These are phyloP conservation scores for Serendipita sp. DNA, from an alignment of 768 basidiomycete species.

Conservation along the genomic window DNA sequence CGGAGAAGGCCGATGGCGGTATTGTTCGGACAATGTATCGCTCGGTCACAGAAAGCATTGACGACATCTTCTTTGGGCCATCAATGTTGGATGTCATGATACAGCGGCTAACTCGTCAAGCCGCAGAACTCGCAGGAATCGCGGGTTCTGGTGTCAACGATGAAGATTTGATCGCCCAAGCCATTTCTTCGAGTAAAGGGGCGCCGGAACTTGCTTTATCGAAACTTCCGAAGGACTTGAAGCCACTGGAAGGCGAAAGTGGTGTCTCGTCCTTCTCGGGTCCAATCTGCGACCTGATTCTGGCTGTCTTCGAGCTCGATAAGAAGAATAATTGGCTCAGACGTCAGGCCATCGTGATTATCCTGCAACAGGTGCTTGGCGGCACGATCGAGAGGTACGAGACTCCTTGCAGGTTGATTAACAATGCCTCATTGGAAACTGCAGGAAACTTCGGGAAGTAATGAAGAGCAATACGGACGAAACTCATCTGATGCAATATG, in stretches of 20 bases:
- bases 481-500: conserved; percentile 46
- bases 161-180: conserved; percentile 72
- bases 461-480: conserved; percentile 50
- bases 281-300: conserved; percentile 84
- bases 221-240: conserved; percentile 60
- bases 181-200: conserved; percentile 43
- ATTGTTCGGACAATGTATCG: conserved; percentile 79
- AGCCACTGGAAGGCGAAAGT: conserved; percentile 73
- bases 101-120: conserved; percentile 75
- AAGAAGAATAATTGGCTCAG: conserved; percentile 95
- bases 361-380: conserved; percentile 88
- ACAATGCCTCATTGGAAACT: background rate
- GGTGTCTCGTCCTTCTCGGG: conserved; percentile 79
- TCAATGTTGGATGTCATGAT: conserved; percentile 94
- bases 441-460: conserved; percentile 76
- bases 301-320: conserved; percentile 88
- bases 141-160: conserved; percentile 63
- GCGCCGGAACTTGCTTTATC: conserved; percentile 53
- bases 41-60: conserved; percentile 84
- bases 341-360: conserved; percentile 88
- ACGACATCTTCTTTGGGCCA: conserved; percentile 93
- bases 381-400: conserved; percentile 87
- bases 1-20: conserved; percentile 47
- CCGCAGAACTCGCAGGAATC: conserved; percentile 74
- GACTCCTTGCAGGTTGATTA: conserved; percentile 1